phyloP scores from a whole-genome alignment of 768 basidiomycete genomes.

The Tubosaeta sp. region DNA sequence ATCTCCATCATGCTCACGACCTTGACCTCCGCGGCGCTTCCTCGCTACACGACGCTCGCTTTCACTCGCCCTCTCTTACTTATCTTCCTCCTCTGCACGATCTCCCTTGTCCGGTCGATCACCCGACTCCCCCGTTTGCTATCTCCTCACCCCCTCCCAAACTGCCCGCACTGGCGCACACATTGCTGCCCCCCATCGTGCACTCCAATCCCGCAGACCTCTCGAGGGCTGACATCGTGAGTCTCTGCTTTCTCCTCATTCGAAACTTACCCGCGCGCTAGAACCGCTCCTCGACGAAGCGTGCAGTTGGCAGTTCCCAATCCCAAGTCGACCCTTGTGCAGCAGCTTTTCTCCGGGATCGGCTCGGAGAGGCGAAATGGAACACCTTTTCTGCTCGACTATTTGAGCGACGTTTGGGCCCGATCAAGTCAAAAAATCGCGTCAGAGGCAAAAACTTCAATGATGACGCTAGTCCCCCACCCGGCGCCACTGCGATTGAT shows the following conservation, averaged over 20 bases:
- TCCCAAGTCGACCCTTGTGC: conserved; percentile 41
- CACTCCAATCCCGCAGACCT: conserved; percentile 32
- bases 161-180: conserved; percentile 21
- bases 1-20: conserved; percentile 26
- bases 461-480: conserved; percentile 24
- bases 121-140: conserved; percentile 11
- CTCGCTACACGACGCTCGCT: conserved; percentile 24
- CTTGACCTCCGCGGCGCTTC: conserved; percentile 12
- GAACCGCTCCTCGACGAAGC: conserved; percentile 28
- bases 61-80: conserved; percentile 25
- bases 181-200: conserved; percentile 31
- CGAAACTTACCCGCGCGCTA: conserved; percentile 15
- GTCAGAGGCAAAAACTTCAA: conserved; percentile 26
- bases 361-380: conserved; percentile 42
- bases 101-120: conserved; percentile 19
- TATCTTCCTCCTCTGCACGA: conserved; percentile 26
- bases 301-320: conserved; percentile 14
- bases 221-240: conserved; percentile 20
- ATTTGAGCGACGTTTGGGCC: conserved; percentile 42
- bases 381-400: conserved; percentile 43
- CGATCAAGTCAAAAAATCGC: conserved; percentile 35
- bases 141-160: conserved; percentile 24
- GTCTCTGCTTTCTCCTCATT: not conserved
- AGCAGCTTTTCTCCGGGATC: conserved; percentile 42
- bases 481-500: conserved; percentile 44